Evolutionary conservation across 768 basidiomycete species (phyloP).

Genomic region (Suillus clintonianus): DNA sequence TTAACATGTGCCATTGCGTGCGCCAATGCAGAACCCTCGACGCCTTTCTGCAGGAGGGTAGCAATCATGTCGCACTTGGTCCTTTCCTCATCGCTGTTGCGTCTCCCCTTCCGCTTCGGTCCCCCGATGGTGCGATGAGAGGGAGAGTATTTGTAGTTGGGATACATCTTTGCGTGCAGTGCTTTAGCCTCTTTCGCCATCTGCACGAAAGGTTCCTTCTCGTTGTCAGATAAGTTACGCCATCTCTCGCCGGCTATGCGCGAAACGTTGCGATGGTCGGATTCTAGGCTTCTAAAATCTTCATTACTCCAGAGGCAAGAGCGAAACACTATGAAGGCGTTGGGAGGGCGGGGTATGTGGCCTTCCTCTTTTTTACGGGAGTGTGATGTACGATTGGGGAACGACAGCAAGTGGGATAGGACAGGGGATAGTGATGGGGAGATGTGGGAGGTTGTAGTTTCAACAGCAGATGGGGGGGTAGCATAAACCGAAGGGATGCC

Average conservation of each 20-base stretch:
- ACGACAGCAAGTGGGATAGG: conserved; percentile 27
- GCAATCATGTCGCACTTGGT: conserved; percentile 43
- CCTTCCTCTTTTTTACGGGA: conserved; percentile 41
- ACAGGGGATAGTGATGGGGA: conserved; percentile 18
- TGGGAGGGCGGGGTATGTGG: conserved; percentile 77
- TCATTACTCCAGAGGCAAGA: conserved; percentile 62
- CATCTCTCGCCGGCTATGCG: conserved; percentile 70
- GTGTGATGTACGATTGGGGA: conserved; percentile 39
- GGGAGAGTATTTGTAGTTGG: conserved; percentile 66
- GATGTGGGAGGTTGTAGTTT: conserved; percentile 9
- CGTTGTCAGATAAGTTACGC: conserved; percentile 51
- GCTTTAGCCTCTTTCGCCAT: conserved; percentile 49
- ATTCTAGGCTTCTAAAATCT: conserved; percentile 53
- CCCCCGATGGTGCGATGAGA: conserved; percentile 18
- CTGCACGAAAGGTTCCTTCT: conserved; percentile 47
- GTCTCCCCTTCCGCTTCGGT: conserved; percentile 38
- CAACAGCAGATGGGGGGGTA: conserved; percentile 18
- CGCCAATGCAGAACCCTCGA: conserved; percentile 31
- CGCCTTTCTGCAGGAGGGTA: conserved; percentile 35
- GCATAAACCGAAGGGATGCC: conserved; percentile 7
- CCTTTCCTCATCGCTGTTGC: conserved; percentile 33
- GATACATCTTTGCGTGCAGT: conserved; percentile 51
- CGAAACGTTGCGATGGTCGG: conserved; percentile 73
- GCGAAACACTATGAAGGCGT: conserved; percentile 85
- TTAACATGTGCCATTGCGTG: conserved; percentile 8